Conservation (phyloP, 768 basidiomycete species). For the Rhizopogon vinicolor region DNA sequence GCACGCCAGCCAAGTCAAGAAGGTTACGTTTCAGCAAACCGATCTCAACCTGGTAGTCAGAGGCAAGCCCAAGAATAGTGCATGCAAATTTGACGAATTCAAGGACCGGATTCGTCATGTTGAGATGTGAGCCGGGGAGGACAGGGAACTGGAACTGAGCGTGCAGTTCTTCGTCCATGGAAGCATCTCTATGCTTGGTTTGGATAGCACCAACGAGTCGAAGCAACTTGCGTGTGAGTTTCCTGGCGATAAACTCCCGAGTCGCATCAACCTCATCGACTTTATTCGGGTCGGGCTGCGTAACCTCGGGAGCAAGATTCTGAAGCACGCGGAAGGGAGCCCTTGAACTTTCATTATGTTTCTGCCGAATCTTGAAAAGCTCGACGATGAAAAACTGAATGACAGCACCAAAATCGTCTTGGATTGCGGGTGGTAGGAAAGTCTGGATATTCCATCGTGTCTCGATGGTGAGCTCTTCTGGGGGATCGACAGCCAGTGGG, state of each 20-base stretch:
- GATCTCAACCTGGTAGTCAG: slow-evolving; percentile 82
- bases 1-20: slow-evolving; percentile 80
- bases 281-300: slow-evolving; percentile 65
- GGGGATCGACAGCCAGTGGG: slow-evolving; percentile 62
- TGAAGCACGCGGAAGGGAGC: slow-evolving; percentile 72
- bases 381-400: slow-evolving; percentile 85
- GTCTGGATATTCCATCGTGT: slow-evolving; percentile 92
- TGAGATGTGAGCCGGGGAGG: slow-evolving; percentile 82
- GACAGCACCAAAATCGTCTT: slow-evolving; percentile 65
- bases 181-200: slow-evolving; percentile 55
- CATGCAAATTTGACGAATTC: slow-evolving; percentile 88
- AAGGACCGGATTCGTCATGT: slow-evolving; percentile 73
- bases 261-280: slow-evolving; percentile 63
- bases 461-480: slow-evolving; percentile 65
- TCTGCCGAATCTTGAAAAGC: slow-evolving; percentile 70
- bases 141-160: slow-evolving; percentile 75
- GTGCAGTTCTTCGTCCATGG: slow-evolving; percentile 47
- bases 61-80: slow-evolving; percentile 74
- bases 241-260: slow-evolving; percentile 72
- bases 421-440: slow-evolving; percentile 83
- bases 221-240: slow-evolving; percentile 78
- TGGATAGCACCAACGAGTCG: slow-evolving; percentile 60
- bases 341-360: slow-evolving; percentile 51
- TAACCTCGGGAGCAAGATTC: slow-evolving; percentile 56
- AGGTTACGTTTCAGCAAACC: slow-evolving; percentile 86